phyloP scores from a whole-genome alignment of 805 yeast species.

The Saccharomycopsis fodiens region DNA sequence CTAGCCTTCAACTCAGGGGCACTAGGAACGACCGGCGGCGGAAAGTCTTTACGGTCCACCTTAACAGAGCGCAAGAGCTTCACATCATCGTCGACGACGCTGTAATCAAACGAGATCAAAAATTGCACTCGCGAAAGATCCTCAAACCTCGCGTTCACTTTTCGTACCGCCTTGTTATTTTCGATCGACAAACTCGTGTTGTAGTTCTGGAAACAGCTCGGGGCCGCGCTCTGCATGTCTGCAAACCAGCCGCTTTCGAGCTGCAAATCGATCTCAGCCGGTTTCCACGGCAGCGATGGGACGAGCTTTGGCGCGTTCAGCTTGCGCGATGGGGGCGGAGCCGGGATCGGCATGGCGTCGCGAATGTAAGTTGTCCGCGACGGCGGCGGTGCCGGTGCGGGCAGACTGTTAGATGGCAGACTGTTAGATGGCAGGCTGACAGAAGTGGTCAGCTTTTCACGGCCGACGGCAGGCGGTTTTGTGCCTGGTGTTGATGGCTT shows the following conservation, averaged over 20 bases:
- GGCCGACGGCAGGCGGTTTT: no score
- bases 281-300: slow-evolving; percentile 22
- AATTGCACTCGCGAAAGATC: slow-evolving; percentile 36
- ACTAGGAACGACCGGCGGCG: slow-evolving; percentile 38
- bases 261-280: slow-evolving; percentile 36
- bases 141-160: slow-evolving; percentile 31
- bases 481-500: no score
- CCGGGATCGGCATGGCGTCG: slow-evolving; percentile 19
- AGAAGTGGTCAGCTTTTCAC: no score
- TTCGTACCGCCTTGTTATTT: slow-evolving; percentile 27
- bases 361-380: slow-evolving; percentile 20
- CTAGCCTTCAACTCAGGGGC: slow-evolving; percentile 27
- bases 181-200: slow-evolving; percentile 27
- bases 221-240: slow-evolving; percentile 29
- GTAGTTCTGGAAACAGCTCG: slow-evolving; percentile 32
- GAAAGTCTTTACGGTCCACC: slow-evolving; percentile 28
- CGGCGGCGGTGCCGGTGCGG: slow-evolving; percentile 30
- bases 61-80: slow-evolving; percentile 24
- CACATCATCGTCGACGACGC: slow-evolving; percentile 13
- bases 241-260: slow-evolving; percentile 42
- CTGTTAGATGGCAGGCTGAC: no score
- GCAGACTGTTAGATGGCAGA: no score
- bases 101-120: slow-evolving; percentile 35
- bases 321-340: slow-evolving; percentile 31
- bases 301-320: slow-evolving; percentile 21